Base-by-base conservation (phyloP, 2,329 filamentous ascomycete genomes). In the Apiospora marii region DNA sequence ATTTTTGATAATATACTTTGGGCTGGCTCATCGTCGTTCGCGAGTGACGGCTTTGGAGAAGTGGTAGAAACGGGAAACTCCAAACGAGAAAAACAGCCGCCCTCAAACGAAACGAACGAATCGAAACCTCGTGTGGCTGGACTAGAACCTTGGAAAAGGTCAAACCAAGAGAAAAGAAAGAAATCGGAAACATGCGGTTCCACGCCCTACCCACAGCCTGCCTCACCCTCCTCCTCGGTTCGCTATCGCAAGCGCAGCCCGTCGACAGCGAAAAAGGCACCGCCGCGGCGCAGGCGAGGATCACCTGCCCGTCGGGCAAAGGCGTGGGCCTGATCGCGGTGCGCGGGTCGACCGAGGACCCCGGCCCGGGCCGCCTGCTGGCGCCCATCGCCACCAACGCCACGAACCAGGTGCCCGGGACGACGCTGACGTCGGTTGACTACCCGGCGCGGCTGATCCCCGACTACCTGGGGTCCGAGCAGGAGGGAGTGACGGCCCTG, bases 321-420 rank as follows among this genome's bases (percentile, higher is more conserved):
- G 69, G 72, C 61, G 69, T 73, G 1, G 72, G 72, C 74, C 82
- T 83, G 73, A 81, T 84, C 68, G 80, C 82, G 7, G 81, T 80
- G 0, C 79, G 82, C 12, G 82, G 79, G 16, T 79, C 77, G 44
- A 80, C 79, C 24, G 81, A 82, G 75, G n/a, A 67, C 13, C 75
- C 77, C 2, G 82, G 81, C 3, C 77, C 81, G 19, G 67, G 67
- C 46, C 46, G 43, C 24, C 12, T 49, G 24, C 67, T 69, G 46
- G 58, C 58, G 34, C 58, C 58, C 19, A 46, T 46, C 22, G 41
- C 13, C 10, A 44, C 67, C 41, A 49, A 69, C 43, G 24, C 22
- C 24, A 69, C 67, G 16, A 30, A 30, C 24, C 67, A 69, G 24
- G 73, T 83, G 6, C 79, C 82, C 0, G 79, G 80, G 22, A 82